Conservation (phyloP, 2,329 filamentous ascomycete genomes). For the Sporothrix pseudoabietina region DNA sequence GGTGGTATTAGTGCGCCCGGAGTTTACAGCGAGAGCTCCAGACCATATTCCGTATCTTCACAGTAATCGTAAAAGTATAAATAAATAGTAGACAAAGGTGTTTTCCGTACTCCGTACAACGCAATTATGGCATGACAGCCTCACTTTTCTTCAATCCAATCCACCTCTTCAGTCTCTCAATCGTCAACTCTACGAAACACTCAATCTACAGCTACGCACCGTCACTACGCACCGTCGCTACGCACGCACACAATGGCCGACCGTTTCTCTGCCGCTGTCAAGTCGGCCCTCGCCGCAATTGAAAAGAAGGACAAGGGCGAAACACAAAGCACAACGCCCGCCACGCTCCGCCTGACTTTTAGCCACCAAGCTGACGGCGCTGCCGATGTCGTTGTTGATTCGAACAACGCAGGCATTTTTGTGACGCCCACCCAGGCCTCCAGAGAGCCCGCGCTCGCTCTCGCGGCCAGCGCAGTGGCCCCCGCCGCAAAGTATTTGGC, state of each 20-base stretch:
- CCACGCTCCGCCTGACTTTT: constrained; percentile 25
- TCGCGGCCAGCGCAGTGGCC: background rate
- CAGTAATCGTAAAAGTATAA: no score
- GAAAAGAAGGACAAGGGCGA: background rate
- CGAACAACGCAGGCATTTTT: background rate
- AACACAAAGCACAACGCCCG: background rate
- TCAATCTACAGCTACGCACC: background rate
- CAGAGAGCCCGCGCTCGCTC: background rate
- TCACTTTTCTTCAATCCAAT: background rate
- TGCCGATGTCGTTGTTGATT: background rate
- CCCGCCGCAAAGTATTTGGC: constrained; percentile 43
- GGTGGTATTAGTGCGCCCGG: no score
- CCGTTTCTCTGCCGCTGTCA: constrained; percentile 18
- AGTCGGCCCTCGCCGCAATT: background rate
- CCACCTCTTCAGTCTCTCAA: background rate
- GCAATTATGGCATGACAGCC: no score
- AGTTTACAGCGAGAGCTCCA: no score
- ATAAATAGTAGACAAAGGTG: no score
- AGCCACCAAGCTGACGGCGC: background rate
- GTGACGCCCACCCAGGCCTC: constrained; percentile 21
- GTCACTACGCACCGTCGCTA: no score
- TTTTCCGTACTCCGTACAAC: no score
- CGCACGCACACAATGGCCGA: background rate
- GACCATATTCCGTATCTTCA: no score
- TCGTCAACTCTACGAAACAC: background rate